phyloP scores from a whole-genome alignment of 345 rosid genomes.

The Gossypium longicalyx region DNA sequence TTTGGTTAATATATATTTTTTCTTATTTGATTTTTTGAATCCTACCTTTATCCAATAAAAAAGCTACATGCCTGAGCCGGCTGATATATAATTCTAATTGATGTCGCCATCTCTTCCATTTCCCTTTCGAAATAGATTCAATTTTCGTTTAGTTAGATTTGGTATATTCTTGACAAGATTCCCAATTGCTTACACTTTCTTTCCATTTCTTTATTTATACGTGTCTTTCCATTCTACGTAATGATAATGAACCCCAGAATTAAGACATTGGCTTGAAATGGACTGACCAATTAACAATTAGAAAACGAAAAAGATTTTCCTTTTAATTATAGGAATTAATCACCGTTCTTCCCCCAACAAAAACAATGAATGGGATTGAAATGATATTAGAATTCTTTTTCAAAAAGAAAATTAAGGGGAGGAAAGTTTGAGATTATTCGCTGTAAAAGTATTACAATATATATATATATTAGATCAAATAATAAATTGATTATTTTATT shows the following conservation, averaged over 20 bases:
- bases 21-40: no score
- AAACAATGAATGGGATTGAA: neutral
- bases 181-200: neutral
- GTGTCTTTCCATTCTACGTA: neutral
- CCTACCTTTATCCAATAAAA: no score
- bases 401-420: no score
- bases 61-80: neutral
- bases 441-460: no score
- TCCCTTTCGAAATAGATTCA: neutral
- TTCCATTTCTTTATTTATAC: neutral
- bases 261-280: neutral
- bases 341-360: neutral
- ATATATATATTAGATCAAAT: accelerated
- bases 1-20: no score
- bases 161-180: neutral
- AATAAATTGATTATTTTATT: no score
- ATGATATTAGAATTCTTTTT: no score
- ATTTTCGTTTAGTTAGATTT: neutral
- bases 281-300: neutral
- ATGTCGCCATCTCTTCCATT: neutral
- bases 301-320: neutral
- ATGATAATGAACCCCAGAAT: neutral
- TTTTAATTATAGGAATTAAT: neutral
- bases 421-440: no score
- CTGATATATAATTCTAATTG: neutral